These are phyloP conservation scores for Coemansia sp. DNA, from an alignment of 192 early-diverging fungal species.

Conservation along the genomic window DNA sequence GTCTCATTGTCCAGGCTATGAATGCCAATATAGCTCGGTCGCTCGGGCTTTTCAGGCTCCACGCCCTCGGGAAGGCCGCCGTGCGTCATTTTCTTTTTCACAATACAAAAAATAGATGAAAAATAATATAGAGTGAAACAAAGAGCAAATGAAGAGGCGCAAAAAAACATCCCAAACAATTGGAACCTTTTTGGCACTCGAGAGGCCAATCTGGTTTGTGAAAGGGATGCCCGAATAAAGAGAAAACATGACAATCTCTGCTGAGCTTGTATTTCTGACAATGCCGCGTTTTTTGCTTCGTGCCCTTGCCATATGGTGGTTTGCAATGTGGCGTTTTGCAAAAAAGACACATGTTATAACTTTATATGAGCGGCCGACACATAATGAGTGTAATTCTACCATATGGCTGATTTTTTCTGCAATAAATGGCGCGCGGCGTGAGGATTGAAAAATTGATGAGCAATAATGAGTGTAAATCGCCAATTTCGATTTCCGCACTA, in stretches of 20 bases:
- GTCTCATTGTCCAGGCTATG: constrained; percentile 30
- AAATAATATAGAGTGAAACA: not conserved
- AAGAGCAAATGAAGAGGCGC: not conserved
- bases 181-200: not conserved
- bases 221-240: not conserved
- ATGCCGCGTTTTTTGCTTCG: too few species aligned
- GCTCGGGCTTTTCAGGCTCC: constrained; percentile 1
- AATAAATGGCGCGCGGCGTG: too few species aligned
- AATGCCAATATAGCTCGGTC: constrained; percentile 38
- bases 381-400: too few species aligned
- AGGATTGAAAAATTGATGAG: too few species aligned
- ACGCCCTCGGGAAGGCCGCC: not conserved
- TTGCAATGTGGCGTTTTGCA: too few species aligned
- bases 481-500: too few species aligned
- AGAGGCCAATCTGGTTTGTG: not conserved
- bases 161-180: not conserved
- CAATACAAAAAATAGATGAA: not conserved
- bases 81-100: not conserved
- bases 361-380: too few species aligned
- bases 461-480: too few species aligned
- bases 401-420: too few species aligned
- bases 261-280: too few species aligned
- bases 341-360: too few species aligned
- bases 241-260: not conserved
- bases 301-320: too few species aligned